Conservation (phyloP, 345 rosid species). For the Brassica cretica region DNA sequence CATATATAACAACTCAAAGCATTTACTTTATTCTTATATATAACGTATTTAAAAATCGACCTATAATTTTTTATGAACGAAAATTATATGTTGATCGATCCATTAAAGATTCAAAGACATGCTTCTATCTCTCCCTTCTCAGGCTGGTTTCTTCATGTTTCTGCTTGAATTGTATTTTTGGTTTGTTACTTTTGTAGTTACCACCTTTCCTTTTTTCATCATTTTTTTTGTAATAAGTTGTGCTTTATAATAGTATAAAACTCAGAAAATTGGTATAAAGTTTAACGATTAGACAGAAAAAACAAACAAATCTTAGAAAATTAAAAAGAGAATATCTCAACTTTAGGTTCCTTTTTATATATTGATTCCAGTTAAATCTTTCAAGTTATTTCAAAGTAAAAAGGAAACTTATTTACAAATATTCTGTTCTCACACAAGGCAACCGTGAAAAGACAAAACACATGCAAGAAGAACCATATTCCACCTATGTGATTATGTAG, state of each 20-base stretch:
- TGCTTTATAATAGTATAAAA: no score
- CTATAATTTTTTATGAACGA: neutral
- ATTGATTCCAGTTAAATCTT: neutral
- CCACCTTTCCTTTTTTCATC: no score
- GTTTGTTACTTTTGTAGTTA: no score
- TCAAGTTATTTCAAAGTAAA: neutral
- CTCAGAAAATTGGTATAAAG: no score
- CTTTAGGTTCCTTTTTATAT: neutral
- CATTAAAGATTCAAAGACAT: no score
- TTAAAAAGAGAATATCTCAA: neutral
- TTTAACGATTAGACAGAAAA: no score
- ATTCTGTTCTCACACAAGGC: neutral
- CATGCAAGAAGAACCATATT: neutral
- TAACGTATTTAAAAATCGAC: neutral
- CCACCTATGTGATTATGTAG: constrained; percentile 17
- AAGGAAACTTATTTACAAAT: neutral
- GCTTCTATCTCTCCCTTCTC: no score
- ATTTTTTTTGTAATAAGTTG: no score
- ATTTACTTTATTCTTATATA: neutral
- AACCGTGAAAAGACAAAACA: neutral
- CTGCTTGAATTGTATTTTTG: no score
- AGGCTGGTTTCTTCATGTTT: no score
- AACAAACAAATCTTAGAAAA: neutral
- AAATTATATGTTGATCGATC: neutral
- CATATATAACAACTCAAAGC: neutral